phyloP scores from a whole-genome alignment of 1,284 basidiomycete species.

The Sanghuangporus sanghuang region DNA sequence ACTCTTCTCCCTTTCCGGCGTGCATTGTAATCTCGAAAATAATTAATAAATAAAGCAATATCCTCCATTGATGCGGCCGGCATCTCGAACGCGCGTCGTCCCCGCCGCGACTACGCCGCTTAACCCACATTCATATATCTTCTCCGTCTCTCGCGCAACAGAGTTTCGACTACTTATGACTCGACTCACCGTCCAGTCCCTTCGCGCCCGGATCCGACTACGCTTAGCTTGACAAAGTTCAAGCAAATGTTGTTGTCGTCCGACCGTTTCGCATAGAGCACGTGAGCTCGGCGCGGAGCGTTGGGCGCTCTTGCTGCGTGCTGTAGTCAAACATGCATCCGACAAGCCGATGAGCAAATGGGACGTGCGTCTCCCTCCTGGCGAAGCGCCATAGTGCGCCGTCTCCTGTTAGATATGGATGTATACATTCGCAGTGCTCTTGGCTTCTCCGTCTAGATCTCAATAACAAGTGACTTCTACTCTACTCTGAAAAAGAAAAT shows the following conservation, averaged over 20 bases:
- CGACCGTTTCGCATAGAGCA: neutral
- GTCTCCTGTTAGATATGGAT: too few species aligned
- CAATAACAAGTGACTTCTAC: too few species aligned
- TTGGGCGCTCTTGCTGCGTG: neutral
- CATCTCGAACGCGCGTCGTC: too few species aligned
- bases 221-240: neutral
- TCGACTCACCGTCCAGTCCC: neutral
- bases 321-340: too few species aligned
- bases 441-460: too few species aligned
- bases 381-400: too few species aligned
- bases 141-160: neutral
- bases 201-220: neutral
- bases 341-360: too few species aligned
- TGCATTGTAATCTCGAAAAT: neutral
- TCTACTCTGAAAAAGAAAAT: too few species aligned
- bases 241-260: neutral
- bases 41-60: neutral
- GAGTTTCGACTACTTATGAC: neutral
- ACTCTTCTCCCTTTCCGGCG: neutral
- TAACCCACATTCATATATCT: neutral
- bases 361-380: too few species aligned
- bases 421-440: too few species aligned
- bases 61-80: neutral
- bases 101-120: too few species aligned
- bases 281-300: neutral